Evolutionary conservation across 2,329 filamentous ascomycete species (phyloP).

Genomic region (Cryphonectria radicalis): DNA sequence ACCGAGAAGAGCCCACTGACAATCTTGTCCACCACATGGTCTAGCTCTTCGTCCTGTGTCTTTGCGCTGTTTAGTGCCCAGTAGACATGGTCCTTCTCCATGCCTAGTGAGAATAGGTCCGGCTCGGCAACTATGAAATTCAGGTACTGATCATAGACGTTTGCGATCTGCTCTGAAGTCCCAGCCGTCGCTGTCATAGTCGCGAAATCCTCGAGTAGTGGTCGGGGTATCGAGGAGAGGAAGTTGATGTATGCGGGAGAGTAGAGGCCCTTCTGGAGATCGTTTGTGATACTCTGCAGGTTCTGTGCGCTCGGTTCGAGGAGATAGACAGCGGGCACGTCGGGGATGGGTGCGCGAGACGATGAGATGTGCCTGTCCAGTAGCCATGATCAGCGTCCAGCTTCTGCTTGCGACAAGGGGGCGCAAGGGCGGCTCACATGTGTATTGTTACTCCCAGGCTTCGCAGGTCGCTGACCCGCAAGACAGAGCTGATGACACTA

Average conservation of each 20-base stretch:
- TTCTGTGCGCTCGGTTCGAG: conserved; percentile 86
- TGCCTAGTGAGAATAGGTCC: conserved; percentile 90
- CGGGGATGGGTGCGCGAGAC: conserved; percentile 85
- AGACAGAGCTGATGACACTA: conserved; percentile 87
- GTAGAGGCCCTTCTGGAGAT: conserved; percentile 87
- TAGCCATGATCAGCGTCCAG: conserved; percentile 10
- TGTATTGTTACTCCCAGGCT: conserved; percentile 97
- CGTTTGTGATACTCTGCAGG: conserved; percentile 79
- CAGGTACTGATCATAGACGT: conserved; percentile 94
- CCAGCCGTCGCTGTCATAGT: conserved; percentile 81
- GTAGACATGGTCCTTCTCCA: conserved; percentile 89
- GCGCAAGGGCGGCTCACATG: conserved; percentile 61
- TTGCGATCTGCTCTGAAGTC: conserved; percentile 86
- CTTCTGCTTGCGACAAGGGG: neutral
- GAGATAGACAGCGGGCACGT: conserved; percentile 96
- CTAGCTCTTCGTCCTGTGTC: conserved; percentile 88
- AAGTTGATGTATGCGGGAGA: conserved; percentile 97
- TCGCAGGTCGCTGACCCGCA: conserved; percentile 90
- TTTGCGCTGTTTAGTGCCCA: conserved; percentile 94
- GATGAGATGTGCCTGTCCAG: conserved; percentile 73
- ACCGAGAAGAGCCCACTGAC: conserved; percentile 98
- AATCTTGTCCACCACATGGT: conserved; percentile 84
- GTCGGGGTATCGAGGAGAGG: conserved; percentile 87
- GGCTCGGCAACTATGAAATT: conserved; percentile 97
- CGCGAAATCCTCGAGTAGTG: conserved; percentile 92